Evolutionary conservation across 1,284 basidiomycete species (phyloP).

Genomic region (Singerocomus rubriflavus): DNA sequence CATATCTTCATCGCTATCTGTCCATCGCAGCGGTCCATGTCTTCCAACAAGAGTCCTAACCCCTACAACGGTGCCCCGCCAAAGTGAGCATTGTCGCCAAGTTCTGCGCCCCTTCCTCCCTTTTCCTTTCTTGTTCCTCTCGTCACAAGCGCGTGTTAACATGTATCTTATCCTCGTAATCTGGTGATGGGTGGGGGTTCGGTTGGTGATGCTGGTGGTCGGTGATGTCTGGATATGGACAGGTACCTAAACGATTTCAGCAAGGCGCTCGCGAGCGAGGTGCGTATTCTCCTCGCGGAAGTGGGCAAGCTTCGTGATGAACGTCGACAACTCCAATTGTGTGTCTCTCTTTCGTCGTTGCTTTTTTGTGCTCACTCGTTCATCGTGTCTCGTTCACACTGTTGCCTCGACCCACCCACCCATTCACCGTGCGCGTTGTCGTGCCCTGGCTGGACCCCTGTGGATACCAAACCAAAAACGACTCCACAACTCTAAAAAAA

Average conservation of each 20-base stretch:
- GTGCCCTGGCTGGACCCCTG: no score
- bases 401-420: no score
- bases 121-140: not conserved
- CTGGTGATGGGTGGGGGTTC: no score
- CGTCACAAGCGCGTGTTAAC: constrained; percentile 11
- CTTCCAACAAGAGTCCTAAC: constrained; percentile 32
- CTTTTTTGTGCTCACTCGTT: no score
- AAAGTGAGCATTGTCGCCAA: constrained; percentile 25
- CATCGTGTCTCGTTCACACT: not conserved
- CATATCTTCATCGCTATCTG: not conserved
- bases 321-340: constrained; percentile 66
- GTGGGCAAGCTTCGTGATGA: constrained; percentile 76
- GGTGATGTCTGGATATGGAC: no score
- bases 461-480: not conserved
- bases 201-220: not conserved
- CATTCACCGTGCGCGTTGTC: no score
- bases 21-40: constrained; percentile 23
- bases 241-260: constrained; percentile 72
- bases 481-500: no score
- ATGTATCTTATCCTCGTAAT: constrained; percentile 1
- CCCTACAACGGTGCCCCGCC: constrained; percentile 32
- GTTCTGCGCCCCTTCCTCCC: not conserved
- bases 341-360: constrained; percentile 36
- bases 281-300: constrained; percentile 59
- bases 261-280: constrained; percentile 59